Conservation (phyloP, 2,329 filamentous ascomycete genomes). For the Sporothrix pseudoabietina region DNA sequence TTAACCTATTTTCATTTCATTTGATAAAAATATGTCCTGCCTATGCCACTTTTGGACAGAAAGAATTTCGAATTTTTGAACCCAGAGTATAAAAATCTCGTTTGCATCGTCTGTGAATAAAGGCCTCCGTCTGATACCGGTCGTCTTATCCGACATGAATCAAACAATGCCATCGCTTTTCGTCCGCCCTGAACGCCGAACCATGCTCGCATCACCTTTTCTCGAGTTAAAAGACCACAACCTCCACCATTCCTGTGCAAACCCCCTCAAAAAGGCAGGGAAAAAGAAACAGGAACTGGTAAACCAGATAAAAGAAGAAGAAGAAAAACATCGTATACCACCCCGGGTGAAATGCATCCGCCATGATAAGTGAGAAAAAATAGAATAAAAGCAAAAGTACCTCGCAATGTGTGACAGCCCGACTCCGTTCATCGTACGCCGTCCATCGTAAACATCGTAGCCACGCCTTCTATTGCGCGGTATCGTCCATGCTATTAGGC, state of each 20-base stretch:
- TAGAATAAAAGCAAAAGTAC: background rate
- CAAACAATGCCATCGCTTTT: background rate
- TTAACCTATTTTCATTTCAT: background rate
- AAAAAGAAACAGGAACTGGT: background rate
- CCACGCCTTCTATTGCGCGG: background rate
- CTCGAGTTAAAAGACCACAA: background rate
- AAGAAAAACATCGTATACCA: background rate
- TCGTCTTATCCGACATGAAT: background rate
- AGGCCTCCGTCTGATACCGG: background rate
- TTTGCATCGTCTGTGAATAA: background rate
- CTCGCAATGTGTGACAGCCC: too few species aligned
- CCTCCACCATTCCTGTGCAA: background rate
- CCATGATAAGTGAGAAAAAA: background rate
- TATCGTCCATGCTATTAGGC: conserved; percentile 26
- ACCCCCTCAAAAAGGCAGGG: background rate
- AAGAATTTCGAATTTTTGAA: background rate
- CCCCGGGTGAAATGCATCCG: background rate
- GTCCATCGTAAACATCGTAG: background rate
- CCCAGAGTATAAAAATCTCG: background rate
- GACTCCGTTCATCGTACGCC: too few species aligned
- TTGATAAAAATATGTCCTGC: background rate
- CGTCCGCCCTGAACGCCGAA: conserved; percentile 8
- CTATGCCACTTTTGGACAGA: background rate
- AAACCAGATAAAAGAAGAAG: background rate
- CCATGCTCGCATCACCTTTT: background rate